Evolutionary conservation across 2,329 filamentous ascomycete species (phyloP).

Genomic region (Claviceps sp.): DNA sequence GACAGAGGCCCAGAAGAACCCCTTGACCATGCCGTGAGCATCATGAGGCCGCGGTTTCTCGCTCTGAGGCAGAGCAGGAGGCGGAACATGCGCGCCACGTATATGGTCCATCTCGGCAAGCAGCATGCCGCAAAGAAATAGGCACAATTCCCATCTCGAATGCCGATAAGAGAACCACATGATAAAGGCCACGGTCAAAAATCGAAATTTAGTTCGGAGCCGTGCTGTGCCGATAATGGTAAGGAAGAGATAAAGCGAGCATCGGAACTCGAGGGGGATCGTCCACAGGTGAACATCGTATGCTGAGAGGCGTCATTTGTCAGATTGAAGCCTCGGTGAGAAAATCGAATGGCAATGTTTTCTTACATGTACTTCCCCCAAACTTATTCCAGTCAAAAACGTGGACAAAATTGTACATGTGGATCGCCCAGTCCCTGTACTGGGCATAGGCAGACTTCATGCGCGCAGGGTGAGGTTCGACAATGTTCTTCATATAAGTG

Average conservation of each 20-base stretch:
- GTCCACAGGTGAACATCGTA: constrained; percentile 51
- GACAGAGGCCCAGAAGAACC: constrained; percentile 24
- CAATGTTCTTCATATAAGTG: constrained; percentile 32
- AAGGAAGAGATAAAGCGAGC: constrained; percentile 44
- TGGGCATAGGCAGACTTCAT: constrained; percentile 26
- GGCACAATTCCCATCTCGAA: constrained; percentile 39
- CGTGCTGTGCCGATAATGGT: constrained; percentile 35
- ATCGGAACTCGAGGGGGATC: constrained; percentile 46
- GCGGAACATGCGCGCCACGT: constrained; percentile 28
- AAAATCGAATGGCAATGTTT: background rate
- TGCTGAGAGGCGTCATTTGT: constrained; percentile 11
- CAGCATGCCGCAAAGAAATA: constrained; percentile 41
- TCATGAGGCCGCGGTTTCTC: constrained; percentile 8
- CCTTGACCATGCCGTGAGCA: constrained; percentile 5
- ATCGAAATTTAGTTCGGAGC: constrained; percentile 27
- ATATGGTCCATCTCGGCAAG: constrained; percentile 42
- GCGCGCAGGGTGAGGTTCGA: constrained; percentile 32
- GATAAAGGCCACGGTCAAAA: constrained; percentile 27
- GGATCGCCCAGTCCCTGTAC: constrained; percentile 30
- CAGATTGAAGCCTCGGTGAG: constrained; percentile 6
- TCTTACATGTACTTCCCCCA: constrained; percentile 31
- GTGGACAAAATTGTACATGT: constrained; percentile 37
- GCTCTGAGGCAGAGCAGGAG: constrained; percentile 13
- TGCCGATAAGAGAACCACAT: constrained; percentile 32
- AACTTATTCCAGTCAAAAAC: constrained; percentile 36